phyloP scores from a whole-genome alignment of 768 basidiomycete genomes.

The Auricularia sp. region DNA sequence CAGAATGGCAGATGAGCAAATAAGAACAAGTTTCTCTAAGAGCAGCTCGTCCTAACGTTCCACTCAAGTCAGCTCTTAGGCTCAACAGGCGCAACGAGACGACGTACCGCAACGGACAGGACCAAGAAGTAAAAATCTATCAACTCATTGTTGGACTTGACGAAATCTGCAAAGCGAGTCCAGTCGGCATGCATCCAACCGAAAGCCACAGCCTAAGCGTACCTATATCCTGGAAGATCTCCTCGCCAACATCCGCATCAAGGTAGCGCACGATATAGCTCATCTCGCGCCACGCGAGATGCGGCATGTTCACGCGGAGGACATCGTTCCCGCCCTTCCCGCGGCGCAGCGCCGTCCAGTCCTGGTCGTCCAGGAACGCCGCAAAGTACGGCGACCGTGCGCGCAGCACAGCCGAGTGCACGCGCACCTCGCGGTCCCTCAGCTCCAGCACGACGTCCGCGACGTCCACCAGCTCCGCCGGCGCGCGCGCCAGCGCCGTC shows the following conservation, averaged over 20 bases:
- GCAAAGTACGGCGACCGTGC: conserved; percentile 77
- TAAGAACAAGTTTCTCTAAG: conserved; percentile 70
- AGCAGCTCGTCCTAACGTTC: conserved; percentile 73
- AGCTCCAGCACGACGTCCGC: conserved; percentile 63
- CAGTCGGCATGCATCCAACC: conserved; percentile 1
- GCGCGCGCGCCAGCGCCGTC: not conserved
- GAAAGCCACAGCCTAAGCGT: conserved; percentile 19
- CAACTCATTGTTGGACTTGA: conserved; percentile 57
- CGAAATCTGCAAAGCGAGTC: conserved; percentile 41
- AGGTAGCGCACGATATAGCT: conserved; percentile 64
- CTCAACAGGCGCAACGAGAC: too few relatives aligned
- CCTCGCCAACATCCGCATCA: conserved; percentile 59
- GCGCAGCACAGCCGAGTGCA: conserved; percentile 69
- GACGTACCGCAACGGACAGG: conserved; percentile 76
- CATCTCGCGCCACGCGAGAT: conserved; percentile 68
- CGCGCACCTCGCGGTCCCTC: conserved; percentile 42
- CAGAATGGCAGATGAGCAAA: conserved; percentile 74
- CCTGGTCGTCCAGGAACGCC: conserved; percentile 70
- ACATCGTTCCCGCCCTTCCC: conserved; percentile 32
- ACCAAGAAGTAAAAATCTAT: conserved; percentile 83
- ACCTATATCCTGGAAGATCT: conserved; percentile 68
- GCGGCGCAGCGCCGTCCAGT: conserved; percentile 68
- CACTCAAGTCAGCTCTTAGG: too few relatives aligned
- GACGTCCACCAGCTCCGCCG: not conserved
- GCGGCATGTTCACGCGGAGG: conserved; percentile 56